These are phyloP conservation scores for Solanum tarapatanum DNA, from an alignment of 257 asterid species.

Conservation along the genomic window DNA sequence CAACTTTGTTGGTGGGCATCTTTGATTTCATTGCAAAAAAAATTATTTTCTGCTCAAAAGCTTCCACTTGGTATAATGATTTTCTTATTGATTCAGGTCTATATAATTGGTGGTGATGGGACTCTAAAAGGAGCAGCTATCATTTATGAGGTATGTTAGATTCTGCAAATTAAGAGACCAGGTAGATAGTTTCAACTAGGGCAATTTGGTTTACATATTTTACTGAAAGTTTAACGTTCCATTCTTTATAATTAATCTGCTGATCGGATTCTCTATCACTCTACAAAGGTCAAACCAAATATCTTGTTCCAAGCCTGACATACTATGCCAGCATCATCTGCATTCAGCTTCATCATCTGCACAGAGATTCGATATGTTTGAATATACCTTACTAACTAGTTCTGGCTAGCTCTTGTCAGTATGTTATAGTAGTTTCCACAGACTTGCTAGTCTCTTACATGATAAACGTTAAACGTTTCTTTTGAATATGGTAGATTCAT, in stretches of 20 bases:
- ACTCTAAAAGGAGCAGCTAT: conserved; percentile 88
- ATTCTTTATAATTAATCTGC: not conserved
- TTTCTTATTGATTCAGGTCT: conserved; percentile 56
- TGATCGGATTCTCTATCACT: not conserved
- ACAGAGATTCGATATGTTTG: not conserved
- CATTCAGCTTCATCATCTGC: not conserved
- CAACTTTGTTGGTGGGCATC: not conserved
- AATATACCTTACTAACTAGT: not conserved
- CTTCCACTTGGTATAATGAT: conserved; percentile 19
- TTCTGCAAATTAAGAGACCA: not conserved
- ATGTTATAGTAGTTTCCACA: not conserved
- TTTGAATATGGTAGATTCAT: not conserved
- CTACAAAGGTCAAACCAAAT: not conserved
- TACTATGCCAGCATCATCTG: not conserved
- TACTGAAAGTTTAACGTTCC: not conserved
- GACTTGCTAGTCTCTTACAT: not conserved
- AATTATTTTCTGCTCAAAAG: not conserved
- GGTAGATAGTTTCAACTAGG: not conserved
- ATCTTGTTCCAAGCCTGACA: not conserved
- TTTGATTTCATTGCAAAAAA: not conserved
- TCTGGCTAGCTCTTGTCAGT: not conserved
- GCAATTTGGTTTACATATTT: not conserved
- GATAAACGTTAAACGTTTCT: not conserved
- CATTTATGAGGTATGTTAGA: conserved; percentile 56
- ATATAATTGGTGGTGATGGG: conserved; percentile 97